Evolutionary conservation across 129 eudicot species (phyloP), one percentile per base, ranked within the genome.

Genomic region (Helianthus tuberosus): DNA sequence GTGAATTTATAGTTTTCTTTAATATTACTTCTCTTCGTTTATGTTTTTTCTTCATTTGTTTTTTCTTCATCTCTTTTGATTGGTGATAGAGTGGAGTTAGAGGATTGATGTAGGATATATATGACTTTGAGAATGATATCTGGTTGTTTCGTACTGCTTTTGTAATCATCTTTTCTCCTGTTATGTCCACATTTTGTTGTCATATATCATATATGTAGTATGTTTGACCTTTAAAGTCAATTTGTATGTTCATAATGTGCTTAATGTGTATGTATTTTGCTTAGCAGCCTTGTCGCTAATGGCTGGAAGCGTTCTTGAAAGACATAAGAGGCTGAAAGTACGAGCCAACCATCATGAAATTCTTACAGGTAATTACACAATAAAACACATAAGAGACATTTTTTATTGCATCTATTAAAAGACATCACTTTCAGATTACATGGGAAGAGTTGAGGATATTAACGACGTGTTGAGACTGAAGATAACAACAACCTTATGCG

Each of bases 81-180:
- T 51, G 15, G 32, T 53, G 16, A 20, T 79, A 95, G 99, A 95
- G 91, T 87, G 99, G 99, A 84, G 99, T 91, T 32, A 86, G 99
- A 76, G 99, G 99, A 81, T 83, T 95, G 80, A 95, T 95, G 99
- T 84, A 91, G 89, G 99, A 95, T 80, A 89, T 95, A 96, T 95
- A 95, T 57, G 99, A 95, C 81, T 95, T 88, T 78, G 81, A 89
- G 82, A 84, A 91, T 10, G 97, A 88, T 84, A 89, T 95, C 62
- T 95, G 99, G 99, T 95, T 97, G 9, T 77, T 95, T 59, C 90
- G 71, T 5, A 95, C 99, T 8, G 94, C 99, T 59, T 95, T 95
- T 80, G 99, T 95, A 95, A 86, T 69, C 52, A 35, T 59, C 75
- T 59, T 60, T 39, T 58, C 50, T 41, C 77, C 23, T 48, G 1